Conservation (phyloP, 208 protist species). For the Leishmania gerbilli region DNA sequence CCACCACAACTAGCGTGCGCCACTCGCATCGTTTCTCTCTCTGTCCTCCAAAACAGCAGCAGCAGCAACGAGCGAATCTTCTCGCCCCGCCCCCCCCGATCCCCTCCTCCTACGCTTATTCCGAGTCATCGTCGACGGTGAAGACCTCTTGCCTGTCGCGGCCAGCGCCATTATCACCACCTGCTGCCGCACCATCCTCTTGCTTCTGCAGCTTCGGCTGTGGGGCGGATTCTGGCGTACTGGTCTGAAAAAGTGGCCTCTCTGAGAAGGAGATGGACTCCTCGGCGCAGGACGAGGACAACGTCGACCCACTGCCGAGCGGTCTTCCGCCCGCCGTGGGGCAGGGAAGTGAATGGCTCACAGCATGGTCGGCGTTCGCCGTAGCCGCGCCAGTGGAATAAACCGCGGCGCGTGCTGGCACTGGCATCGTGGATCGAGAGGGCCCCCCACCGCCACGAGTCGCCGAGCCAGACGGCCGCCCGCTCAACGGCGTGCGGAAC, state of each 20-base stretch:
- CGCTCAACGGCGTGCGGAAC: constrained; percentile 47
- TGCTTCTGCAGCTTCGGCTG: not conserved
- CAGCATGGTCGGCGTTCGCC: not conserved
- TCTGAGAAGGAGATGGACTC: constrained; percentile 30
- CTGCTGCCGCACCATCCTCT: constrained; percentile 1
- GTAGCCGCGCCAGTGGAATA: not conserved
- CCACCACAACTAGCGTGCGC: not conserved
- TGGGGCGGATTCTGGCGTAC: not conserved
- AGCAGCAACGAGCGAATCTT: not conserved
- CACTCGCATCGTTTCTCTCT: too few species aligned
- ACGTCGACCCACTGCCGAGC: constrained; percentile 4
- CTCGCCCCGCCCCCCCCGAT: not conserved
- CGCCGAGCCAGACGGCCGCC: not conserved
- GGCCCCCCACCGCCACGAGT: not conserved
- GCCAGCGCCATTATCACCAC: constrained; percentile 2
- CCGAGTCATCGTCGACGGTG: constrained; percentile 8
- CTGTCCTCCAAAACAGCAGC: too few species aligned
- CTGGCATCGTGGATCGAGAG: not conserved
- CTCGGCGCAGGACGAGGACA: constrained; percentile 13
- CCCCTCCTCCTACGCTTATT: not conserved
- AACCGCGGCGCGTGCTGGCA: not conserved
- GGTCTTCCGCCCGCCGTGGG: not conserved
- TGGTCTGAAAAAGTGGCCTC: constrained; percentile 18
- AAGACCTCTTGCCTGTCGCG: constrained; percentile 11
- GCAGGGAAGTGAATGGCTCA: not conserved